Evolutionary conservation across 208 protist genomes (phyloP).

Genomic region (Acanthamoeba divionensis): DNA sequence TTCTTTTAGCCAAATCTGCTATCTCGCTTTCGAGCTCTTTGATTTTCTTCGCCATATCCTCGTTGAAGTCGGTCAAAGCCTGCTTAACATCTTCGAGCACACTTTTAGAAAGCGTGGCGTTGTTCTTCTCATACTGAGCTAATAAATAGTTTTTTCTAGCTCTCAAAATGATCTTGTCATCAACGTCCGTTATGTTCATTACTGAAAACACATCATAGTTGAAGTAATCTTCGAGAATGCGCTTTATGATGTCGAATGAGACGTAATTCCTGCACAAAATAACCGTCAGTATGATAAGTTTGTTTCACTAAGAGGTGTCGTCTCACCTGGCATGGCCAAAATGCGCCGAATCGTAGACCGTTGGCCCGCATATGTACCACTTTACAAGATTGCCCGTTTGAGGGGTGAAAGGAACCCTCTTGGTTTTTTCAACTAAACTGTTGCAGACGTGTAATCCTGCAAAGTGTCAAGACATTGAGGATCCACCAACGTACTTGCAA

Average conservation of each 20-base stretch:
- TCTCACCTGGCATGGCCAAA: constrained; percentile 95
- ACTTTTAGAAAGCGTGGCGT: neutral
- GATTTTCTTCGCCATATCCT: constrained; percentile 80
- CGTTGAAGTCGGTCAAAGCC: constrained; percentile 73
- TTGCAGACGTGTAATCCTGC: no score
- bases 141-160: constrained; percentile 88
- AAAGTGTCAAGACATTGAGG: no score
- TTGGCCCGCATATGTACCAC: constrained; percentile 98
- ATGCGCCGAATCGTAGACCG: constrained; percentile 93
- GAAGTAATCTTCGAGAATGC: constrained; percentile 96
- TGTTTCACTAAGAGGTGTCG: neutral
- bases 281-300: neutral
- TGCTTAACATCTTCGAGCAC: constrained; percentile 61
- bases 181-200: constrained; percentile 99
- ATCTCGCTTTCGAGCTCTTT: constrained; percentile 82
- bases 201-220: constrained; percentile 87
- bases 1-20: constrained; percentile 76
- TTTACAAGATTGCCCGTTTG: no score
- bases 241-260: constrained; percentile 95
- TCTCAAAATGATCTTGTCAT: constrained; percentile 98
- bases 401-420: no score
- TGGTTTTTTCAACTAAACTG: no score
- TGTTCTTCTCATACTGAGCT: constrained; percentile 77
- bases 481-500: no score
- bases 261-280: constrained; percentile 89